These are phyloP conservation scores for Tricholoma hemisulphureum DNA, from an alignment of 768 basidiomycete genomes.

Conservation along the genomic window DNA sequence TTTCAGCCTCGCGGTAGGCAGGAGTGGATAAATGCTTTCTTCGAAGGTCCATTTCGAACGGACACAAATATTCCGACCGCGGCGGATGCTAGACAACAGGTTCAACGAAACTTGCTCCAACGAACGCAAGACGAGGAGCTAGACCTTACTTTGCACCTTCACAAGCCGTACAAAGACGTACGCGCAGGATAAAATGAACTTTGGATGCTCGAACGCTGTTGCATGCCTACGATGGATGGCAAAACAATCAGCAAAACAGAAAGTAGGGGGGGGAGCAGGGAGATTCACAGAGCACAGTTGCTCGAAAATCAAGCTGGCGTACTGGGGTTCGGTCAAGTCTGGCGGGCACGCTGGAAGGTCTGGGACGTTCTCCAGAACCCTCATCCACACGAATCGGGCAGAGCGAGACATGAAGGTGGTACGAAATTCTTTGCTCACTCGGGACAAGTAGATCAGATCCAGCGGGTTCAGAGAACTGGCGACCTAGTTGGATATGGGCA, in stretches of 20 bases:
- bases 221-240: not conserved
- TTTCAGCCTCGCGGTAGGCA: not conserved
- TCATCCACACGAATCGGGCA: constrained; percentile 3
- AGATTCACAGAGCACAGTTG: constrained; percentile 16
- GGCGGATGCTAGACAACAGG: not conserved
- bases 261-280: too few relatives aligned
- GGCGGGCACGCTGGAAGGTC: constrained; percentile 23
- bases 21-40: not conserved
- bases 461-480: not conserved
- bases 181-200: constrained; percentile 1
- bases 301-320: constrained; percentile 20
- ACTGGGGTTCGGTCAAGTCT: constrained; percentile 27
- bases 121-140: too few relatives aligned
- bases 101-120: not conserved
- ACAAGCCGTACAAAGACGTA: constrained; percentile 4
- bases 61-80: not conserved
- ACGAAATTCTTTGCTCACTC: constrained; percentile 3
- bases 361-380: not conserved
- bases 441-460: constrained; percentile 1
- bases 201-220: constrained; percentile 2
- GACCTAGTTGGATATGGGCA: not conserved
- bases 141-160: not conserved
- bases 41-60: not conserved
- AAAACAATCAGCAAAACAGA: not conserved
- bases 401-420: constrained; percentile 5